phyloP scores from a whole-genome alignment of 2,329 filamentous ascomycete genomes.

The Epichloe brachyelytri region DNA sequence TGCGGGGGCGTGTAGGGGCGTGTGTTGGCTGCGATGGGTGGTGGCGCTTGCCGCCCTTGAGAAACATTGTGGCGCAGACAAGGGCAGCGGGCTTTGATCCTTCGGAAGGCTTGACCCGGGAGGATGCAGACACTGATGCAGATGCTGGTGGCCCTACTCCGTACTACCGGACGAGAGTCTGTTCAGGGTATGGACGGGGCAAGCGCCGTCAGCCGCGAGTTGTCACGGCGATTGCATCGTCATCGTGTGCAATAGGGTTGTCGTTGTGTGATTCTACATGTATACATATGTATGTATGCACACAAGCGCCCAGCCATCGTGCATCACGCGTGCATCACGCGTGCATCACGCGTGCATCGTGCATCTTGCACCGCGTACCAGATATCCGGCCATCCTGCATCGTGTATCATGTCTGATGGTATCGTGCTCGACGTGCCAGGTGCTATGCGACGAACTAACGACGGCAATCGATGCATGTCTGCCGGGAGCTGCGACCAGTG shows the following conservation, averaged over 20 bases:
- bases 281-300: no score
- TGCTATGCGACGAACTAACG: not conserved
- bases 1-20: not conserved
- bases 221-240: not conserved
- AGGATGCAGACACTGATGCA: not conserved
- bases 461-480: not conserved
- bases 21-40: not conserved
- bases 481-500: not conserved
- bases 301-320: no score
- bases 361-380: not conserved
- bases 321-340: no score
- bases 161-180: not conserved
- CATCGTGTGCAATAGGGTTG: not conserved
- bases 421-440: not conserved
- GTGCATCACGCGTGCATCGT: not conserved
- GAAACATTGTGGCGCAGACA: constrained; percentile 2
- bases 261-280: not conserved
- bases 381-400: not conserved
- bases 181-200: not conserved
- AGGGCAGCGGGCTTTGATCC: not conserved
- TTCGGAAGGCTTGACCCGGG: constrained; percentile 2
- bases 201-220: not conserved
- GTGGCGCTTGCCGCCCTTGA: constrained; percentile 6
- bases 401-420: not conserved
- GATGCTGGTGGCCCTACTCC: not conserved